phyloP scores from a whole-genome alignment of 2,329 filamentous ascomycete genomes.

The Exophiala calicioides region DNA sequence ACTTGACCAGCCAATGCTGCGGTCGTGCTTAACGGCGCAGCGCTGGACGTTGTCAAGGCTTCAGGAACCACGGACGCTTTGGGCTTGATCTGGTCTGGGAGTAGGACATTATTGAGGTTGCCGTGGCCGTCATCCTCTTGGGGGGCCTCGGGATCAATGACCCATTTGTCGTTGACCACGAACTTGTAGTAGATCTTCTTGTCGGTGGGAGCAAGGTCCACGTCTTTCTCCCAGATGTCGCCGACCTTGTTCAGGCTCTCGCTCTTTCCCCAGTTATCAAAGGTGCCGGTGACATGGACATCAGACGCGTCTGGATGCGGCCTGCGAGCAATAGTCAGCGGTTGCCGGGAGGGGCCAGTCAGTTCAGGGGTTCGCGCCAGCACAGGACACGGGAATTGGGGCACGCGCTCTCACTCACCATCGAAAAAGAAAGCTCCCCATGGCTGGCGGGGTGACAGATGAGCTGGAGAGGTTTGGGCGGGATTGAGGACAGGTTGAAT shows the following conservation, averaged over 20 bases:
- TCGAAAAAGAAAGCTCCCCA: slow-evolving; percentile 32
- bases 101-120: slow-evolving; percentile 91
- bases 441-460: slow-evolving; percentile 10
- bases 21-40: slow-evolving; percentile 70
- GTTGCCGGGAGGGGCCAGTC: slow-evolving; percentile 3
- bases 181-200: slow-evolving; percentile 97
- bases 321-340: slow-evolving; percentile 56
- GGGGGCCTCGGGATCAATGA: slow-evolving; percentile 74
- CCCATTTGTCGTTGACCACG: slow-evolving; percentile 91
- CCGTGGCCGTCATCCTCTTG: slow-evolving; percentile 79
- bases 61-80: slow-evolving; percentile 17
- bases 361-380: slow-evolving; percentile 10
- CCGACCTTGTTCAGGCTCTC: slow-evolving; percentile 77
- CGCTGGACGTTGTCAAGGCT: slow-evolving; percentile 57
- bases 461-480: slow-evolving; percentile 1
- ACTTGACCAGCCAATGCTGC: slow-evolving; percentile 51
- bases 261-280: slow-evolving; percentile 90
- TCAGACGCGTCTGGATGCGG: slow-evolving; percentile 72
- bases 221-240: slow-evolving; percentile 74
- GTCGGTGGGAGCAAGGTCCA: slow-evolving; percentile 65
- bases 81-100: slow-evolving; percentile 66
- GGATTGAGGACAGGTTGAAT: slow-evolving; percentile 2
- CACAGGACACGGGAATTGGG: background rate
- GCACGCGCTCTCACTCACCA: slow-evolving; percentile 26
- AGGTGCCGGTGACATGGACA: slow-evolving; percentile 93